Conservation (phyloP, 2,329 filamentous ascomycete species). For the Xylaria sp. region DNA sequence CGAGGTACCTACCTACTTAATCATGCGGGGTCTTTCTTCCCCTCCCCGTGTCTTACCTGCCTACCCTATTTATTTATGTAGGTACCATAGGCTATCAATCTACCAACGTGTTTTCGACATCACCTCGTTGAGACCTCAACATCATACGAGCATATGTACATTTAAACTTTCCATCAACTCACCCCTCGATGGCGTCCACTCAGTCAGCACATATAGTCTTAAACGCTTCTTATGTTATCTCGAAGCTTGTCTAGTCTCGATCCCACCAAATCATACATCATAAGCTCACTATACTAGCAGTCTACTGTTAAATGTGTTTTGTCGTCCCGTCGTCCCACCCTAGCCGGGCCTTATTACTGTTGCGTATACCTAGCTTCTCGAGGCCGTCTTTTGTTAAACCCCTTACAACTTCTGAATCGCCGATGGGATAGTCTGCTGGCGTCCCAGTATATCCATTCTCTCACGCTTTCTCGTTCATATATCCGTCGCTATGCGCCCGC, state of each 20-base stretch:
- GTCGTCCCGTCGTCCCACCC: conserved; percentile 11
- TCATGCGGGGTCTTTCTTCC: conserved; percentile 24
- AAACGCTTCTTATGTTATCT: conserved; percentile 5
- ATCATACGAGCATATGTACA: conserved; percentile 25
- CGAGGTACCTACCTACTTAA: background rate
- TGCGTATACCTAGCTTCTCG: conserved; percentile 1
- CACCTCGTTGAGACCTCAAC: background rate
- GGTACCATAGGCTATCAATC: background rate
- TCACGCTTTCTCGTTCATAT: conserved; percentile 34
- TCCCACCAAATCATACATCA: conserved; percentile 11
- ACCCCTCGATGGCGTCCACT: conserved; percentile 13
- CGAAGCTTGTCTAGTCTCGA: background rate
- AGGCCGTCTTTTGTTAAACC: conserved; percentile 8
- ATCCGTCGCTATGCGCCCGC: conserved; percentile 55
- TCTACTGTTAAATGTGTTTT: conserved; percentile 23
- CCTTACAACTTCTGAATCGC: background rate
- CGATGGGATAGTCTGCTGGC: conserved; percentile 22
- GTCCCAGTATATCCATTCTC: conserved; percentile 10
- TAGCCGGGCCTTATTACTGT: conserved; percentile 11
- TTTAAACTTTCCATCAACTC: conserved; percentile 5
- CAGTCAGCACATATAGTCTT: conserved; percentile 1
- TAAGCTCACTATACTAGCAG: background rate
- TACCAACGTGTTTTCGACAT: background rate
- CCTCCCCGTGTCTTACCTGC: background rate
- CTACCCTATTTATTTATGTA: background rate